Evolutionary conservation across 768 basidiomycete genomes (phyloP).

Genomic region (Tephrocybe sp.): DNA sequence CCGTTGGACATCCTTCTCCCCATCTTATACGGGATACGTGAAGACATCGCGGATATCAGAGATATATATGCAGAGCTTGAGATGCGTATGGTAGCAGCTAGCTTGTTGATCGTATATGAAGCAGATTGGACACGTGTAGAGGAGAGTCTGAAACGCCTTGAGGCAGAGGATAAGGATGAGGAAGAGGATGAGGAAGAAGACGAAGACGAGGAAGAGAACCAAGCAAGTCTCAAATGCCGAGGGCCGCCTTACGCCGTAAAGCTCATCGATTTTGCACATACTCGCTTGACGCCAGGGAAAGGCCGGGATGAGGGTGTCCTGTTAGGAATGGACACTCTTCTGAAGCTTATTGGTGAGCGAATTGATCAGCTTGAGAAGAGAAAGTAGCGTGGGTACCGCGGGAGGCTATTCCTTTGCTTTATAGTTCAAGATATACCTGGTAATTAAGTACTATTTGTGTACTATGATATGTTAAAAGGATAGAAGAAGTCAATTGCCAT

Average conservation of each 20-base stretch:
- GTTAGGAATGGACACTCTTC: slow-evolving; percentile 65
- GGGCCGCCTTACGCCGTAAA: slow-evolving; percentile 61
- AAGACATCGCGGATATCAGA: slow-evolving; percentile 50
- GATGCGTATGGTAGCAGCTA: slow-evolving; percentile 79
- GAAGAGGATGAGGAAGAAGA: slow-evolving; percentile 10
- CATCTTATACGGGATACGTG: slow-evolving; percentile 53
- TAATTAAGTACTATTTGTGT: too few species aligned
- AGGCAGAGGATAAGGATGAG: slow-evolving; percentile 29
- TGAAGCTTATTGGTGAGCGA: slow-evolving; percentile 49
- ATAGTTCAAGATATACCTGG: too few species aligned
- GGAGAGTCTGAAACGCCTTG: slow-evolving; percentile 11
- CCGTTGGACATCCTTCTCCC: slow-evolving; percentile 50
- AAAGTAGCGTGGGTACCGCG: background rate
- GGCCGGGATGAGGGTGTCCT: slow-evolving; percentile 83
- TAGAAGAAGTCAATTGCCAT: too few species aligned
- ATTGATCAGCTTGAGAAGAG: slow-evolving; percentile 18
- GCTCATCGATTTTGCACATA: slow-evolving; percentile 96
- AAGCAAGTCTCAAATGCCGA: slow-evolving; percentile 28
- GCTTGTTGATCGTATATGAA: slow-evolving; percentile 78
- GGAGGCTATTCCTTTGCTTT: too few species aligned
- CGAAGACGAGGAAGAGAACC: slow-evolving; percentile 14
- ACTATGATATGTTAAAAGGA: too few species aligned
- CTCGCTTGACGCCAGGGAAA: slow-evolving; percentile 57
- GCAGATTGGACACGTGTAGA: slow-evolving; percentile 35
- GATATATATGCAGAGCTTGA: slow-evolving; percentile 51